Percentiles rank a stretch among this genome's conserved stretches.
These are phyloP conservation scores for Colletotrichum costaricense DNA, from an alignment of 2,329 filamentous ascomycete species.

Conservation along the genomic window DNA sequence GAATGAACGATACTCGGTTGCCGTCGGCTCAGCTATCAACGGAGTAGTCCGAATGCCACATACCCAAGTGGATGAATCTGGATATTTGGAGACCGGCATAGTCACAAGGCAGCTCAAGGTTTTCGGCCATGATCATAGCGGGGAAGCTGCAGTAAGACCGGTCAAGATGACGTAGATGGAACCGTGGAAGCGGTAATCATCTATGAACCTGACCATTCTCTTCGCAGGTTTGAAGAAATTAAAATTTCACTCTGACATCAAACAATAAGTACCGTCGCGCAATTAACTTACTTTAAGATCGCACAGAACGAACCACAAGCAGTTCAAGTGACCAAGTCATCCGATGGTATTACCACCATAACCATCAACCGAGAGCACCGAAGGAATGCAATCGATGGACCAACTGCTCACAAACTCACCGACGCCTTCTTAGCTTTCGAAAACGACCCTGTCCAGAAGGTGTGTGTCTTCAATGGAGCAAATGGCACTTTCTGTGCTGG, in stretches of 20 bases:
- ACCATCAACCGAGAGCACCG: conserved; percentile 62
- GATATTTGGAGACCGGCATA: background rate
- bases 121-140: background rate
- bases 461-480: conserved; percentile 61
- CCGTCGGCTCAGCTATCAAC: background rate
- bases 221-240: too few species aligned
- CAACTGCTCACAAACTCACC: conserved; percentile 60
- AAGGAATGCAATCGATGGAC: conserved; percentile 63
- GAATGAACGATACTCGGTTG: background rate
- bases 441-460: conserved; percentile 59
- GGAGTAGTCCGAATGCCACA: background rate
- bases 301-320: background rate
- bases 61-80: background rate
- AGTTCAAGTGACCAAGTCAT: conserved; percentile 37
- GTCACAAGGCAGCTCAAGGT: background rate
- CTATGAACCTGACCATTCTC: too few species aligned
- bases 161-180: background rate
- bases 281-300: background rate
- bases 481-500: conserved; percentile 63
- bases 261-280: too few species aligned
- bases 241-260: too few species aligned
- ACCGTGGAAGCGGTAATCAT: background rate
- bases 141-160: background rate
- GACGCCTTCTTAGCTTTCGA: conserved; percentile 62
- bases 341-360: conserved; percentile 63